A percentile compares a stretch with the other conserved stretches of the same genome.
Conservation (phyloP, 2,329 filamentous ascomycete genomes). For the Cyphellophora attinorum region DNA sequence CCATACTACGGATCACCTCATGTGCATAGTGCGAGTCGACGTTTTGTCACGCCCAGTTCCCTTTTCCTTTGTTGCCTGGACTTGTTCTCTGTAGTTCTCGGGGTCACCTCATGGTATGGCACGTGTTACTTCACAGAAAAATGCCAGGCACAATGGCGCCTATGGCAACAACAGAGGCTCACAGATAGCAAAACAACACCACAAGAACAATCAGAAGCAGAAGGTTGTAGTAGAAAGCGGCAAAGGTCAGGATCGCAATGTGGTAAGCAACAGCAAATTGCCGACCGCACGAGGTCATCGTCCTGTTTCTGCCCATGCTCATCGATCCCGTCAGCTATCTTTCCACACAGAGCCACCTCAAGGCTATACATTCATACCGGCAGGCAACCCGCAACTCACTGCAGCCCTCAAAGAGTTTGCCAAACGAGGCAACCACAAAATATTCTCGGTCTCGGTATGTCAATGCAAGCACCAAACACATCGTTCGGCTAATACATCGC, state of each 20-base stretch:
- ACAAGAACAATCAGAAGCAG: constrained; percentile 28
- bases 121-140: constrained; percentile 2
- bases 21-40: too few relatives aligned
- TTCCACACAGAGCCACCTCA: constrained; percentile 45
- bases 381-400: constrained; percentile 51
- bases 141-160: constrained; percentile 2
- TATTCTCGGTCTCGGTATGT: constrained; percentile 53
- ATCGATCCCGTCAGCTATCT: constrained; percentile 35
- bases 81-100: constrained; percentile 3
- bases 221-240: constrained; percentile 51
- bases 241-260: constrained; percentile 49
- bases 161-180: constrained; percentile 7
- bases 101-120: constrained; percentile 3
- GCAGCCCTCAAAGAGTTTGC: constrained; percentile 52
- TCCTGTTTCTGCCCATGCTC: constrained; percentile 6
- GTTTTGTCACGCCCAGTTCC: constrained; percentile 3
- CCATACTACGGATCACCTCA: too few relatives aligned
- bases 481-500: constrained; percentile 9
- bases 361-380: constrained; percentile 53
- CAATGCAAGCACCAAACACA: too few relatives aligned
- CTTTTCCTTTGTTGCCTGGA: constrained; percentile 1
- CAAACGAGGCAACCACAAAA: constrained; percentile 42
- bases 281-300: neutral
- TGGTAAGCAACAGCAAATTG: constrained; percentile 27
- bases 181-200: constrained; percentile 22